These are phyloP conservation scores for Colletotrichum tanaceti DNA, from an alignment of 2,329 filamentous ascomycete genomes.

Conservation along the genomic window DNA sequence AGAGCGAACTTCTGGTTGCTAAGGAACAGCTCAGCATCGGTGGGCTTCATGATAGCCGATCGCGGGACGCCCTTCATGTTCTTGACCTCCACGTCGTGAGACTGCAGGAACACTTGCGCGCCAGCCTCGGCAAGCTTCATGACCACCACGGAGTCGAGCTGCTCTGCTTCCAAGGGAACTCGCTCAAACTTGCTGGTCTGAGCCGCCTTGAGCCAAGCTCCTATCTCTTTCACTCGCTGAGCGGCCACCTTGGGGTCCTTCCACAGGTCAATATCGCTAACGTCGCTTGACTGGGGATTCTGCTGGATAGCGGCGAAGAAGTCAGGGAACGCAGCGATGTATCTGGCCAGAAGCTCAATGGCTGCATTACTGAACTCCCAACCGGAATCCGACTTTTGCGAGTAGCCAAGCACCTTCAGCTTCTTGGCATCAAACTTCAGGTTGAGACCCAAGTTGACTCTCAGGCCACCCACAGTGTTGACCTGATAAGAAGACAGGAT, in stretches of 20 bases:
- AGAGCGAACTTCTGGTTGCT: slow-evolving; percentile 85
- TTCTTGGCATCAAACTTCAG: slow-evolving; percentile 97
- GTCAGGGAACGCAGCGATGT: slow-evolving; percentile 94
- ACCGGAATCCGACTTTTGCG: slow-evolving; percentile 83
- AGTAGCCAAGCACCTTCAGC: slow-evolving; percentile 95
- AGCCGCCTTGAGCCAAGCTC: slow-evolving; percentile 89
- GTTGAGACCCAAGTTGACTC: slow-evolving; percentile 92
- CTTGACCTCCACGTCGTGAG: slow-evolving; percentile 68
- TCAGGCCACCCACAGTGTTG: slow-evolving; percentile 78
- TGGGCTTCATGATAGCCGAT: slow-evolving; percentile 89
- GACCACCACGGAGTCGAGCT: slow-evolving; percentile 92
- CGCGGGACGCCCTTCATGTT: slow-evolving; percentile 85
- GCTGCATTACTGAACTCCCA: slow-evolving; percentile 97
- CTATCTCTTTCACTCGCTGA: slow-evolving; percentile 90
- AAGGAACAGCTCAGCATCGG: slow-evolving; percentile 93
- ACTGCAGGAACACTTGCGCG: slow-evolving; percentile 68
- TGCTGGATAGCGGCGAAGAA: slow-evolving; percentile 90
- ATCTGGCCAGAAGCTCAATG: slow-evolving; percentile 81
- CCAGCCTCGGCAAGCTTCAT: slow-evolving; percentile 81
- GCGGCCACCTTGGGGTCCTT: slow-evolving; percentile 76
- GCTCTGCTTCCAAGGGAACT: slow-evolving; percentile 96
- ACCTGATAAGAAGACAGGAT: slow-evolving; percentile 95
- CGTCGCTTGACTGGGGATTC: slow-evolving; percentile 87
- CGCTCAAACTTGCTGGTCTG: slow-evolving; percentile 93
- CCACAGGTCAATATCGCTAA: slow-evolving; percentile 88